Evolutionary conservation across 805 yeast species (phyloP), one percentile per base, ranked within the genome.

Genomic region (Crinitomyces ghanaensis): DNA sequence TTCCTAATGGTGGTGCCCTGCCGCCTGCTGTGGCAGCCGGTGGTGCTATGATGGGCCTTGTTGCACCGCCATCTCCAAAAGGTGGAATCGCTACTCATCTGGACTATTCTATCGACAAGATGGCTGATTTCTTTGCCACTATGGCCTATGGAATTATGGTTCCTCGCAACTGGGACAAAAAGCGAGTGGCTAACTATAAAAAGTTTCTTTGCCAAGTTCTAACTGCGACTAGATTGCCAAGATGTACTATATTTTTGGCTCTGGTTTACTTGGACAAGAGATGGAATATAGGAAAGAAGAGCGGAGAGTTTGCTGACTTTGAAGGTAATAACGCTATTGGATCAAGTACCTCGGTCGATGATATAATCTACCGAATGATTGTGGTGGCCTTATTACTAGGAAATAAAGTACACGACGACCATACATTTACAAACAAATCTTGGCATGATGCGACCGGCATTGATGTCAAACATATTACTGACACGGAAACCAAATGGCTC

Each of bases 371-470:
- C 60, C 66, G 60, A 51, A 68, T 62, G 53, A 55, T 84, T 26
- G 74, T 77, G 27, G 65, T 79, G 14, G 68, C 93, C 2, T 65
- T 88, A 28, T 72, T 88, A 23, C 63, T 88, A 40, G 93, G 95
- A 30, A 88, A 88, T 63, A 88, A 88, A 60, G 83, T 84, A 56
- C 84, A 86, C 53, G 97, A 88, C 59, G 98, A 88, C 61, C 85
- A 88, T 60, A 88, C 96, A 19, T 88, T 88, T 53, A 84, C 94
- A 40, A 88, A 88, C 60, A 77, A 75, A 50, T 83, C 95, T 5
- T 88, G 98, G 98, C 72, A 84, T 26, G 85, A 84, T 41, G 97
- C 96, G n/a, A 81, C 95, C 4, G 93, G 93, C 13, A 67, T 88
- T 41, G 57, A 71, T 5, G 64, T 82, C 30, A 50, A 50, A 2